A percentile compares a stretch with the other conserved stretches of the same genome.
Evolutionary conservation across 345 rosid genomes (phyloP).

Genomic region (Aethionema arabicum): DNA sequence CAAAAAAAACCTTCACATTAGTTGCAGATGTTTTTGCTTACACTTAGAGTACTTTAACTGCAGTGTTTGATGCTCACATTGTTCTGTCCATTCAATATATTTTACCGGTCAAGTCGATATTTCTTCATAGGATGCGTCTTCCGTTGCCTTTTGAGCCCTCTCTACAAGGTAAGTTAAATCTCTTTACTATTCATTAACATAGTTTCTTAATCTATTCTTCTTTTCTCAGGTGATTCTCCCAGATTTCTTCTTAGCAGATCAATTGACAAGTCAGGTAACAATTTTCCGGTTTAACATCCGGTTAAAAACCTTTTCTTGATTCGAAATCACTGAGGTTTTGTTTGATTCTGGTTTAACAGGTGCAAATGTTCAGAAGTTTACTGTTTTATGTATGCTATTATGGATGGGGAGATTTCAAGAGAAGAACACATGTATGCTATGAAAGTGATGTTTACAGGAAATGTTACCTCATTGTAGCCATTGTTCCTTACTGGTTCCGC

Average conservation of each 20-base stretch:
- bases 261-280: slow-evolving; percentile 75
- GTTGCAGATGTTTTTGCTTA: neutral
- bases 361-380: slow-evolving; percentile 57
- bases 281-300: neutral
- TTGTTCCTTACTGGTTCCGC: slow-evolving; percentile 74
- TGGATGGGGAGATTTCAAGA: slow-evolving; percentile 56
- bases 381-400: slow-evolving; percentile 65
- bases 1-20: neutral
- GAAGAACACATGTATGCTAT: slow-evolving; percentile 50
- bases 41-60: neutral
- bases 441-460: slow-evolving; percentile 43
- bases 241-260: slow-evolving; percentile 90
- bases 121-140: slow-evolving; percentile 48
- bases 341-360: slow-evolving; percentile 38
- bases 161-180: slow-evolving; percentile 58
- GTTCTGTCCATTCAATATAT: slow-evolving; percentile 66
- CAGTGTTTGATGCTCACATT: slow-evolving; percentile 48
- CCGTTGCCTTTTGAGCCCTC: slow-evolving; percentile 62
- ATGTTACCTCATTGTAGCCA: slow-evolving; percentile 51
- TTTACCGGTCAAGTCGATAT: slow-evolving; percentile 62
- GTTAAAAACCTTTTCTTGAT: neutral
- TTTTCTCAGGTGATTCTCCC: slow-evolving; percentile 62
- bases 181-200: neutral
- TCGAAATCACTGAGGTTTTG: neutral
- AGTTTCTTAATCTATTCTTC: neutral